Evolutionary conservation across 2,329 filamentous ascomycete genomes (phyloP), one percentile per base, ranked within the genome.

Genomic region (Scytalidium sp.): DNA sequence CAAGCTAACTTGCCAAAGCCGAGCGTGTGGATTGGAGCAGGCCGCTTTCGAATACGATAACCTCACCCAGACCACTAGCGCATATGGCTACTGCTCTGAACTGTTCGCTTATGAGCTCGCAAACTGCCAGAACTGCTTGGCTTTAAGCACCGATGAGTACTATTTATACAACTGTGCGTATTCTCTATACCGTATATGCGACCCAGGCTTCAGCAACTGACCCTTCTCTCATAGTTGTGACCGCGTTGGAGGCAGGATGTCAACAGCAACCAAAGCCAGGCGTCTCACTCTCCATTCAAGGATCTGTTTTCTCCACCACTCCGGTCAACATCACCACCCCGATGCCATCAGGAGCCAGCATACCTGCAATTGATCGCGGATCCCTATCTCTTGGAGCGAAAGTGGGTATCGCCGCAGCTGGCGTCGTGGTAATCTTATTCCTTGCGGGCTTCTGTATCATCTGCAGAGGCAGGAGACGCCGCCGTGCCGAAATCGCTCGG

Each of bases 371-470:
- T 3, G 22, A 46, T 11, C 44, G 40, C 0, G 74, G 76, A 0
- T 70, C 78, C 0, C 61, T 85, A 7, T 73, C 66, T 2, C 67
- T 84, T 1, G 79, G 75, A 3, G 77, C 72, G 11, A 79, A 81
- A 48, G 79, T 83, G 1, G 83, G 81, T 53, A 79, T 85, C 46
- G 78, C 74, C 13, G 69, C 80, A 19, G 81, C 74, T 4, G 74
- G 70, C 0, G 55, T 84, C 0, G 68, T 73, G 6, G 46, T 79
- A 0, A 15, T 83, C 3, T 68, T 85, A 3, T 61, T 68, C 7
- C 11, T 77, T 1, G 55, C 69, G 8, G 82, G 82, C 9, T 78
- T 74, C 60, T 71, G 68, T 49, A 73, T 85, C 46, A 70, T 86
- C 17, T 76, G 75, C 63, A 75, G 74, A 32, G 83, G 83, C 3